These are phyloP conservation scores for Candida pseudoviswanathii DNA, from an alignment of 1,139 yeast species.

Conservation along the genomic window DNA sequence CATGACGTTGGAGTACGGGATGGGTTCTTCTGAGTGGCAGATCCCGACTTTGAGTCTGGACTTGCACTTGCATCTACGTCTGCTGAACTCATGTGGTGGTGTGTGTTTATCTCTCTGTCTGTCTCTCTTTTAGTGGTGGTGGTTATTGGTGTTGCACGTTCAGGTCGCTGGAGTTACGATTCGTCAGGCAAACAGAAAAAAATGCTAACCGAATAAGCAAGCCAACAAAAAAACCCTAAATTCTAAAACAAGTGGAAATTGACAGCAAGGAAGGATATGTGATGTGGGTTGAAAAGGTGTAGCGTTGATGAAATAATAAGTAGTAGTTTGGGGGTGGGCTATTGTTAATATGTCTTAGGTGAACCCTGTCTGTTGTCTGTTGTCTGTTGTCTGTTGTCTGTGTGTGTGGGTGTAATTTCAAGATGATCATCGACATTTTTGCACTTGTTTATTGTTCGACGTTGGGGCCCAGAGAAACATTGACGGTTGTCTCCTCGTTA, in stretches of 20 bases:
- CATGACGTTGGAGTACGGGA: conserved; percentile 67
- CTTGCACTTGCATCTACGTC: conserved; percentile 8
- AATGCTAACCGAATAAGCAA: not conserved
- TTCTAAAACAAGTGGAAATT: too few relatives aligned
- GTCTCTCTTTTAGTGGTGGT: not conserved
- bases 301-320: not conserved
- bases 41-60: conserved; percentile 8
- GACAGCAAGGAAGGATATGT: not conserved
- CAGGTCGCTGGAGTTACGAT: not conserved
- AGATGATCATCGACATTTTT: conserved; percentile 15
- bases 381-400: not conserved
- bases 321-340: not conserved
- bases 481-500: not conserved
- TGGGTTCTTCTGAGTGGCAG: conserved; percentile 19
- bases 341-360: not conserved
- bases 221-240: not conserved
- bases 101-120: not conserved
- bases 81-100: conserved; percentile 10
- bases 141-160: not conserved
- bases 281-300: not conserved
- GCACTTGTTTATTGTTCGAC: not conserved
- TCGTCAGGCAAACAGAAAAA: conserved; percentile 5
- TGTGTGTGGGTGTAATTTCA: conserved; percentile 1
- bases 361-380: not conserved
- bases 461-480: not conserved